phyloP scores from a whole-genome alignment of 2,329 filamentous ascomycete genomes.

The Fusarium nisikadoi region DNA sequence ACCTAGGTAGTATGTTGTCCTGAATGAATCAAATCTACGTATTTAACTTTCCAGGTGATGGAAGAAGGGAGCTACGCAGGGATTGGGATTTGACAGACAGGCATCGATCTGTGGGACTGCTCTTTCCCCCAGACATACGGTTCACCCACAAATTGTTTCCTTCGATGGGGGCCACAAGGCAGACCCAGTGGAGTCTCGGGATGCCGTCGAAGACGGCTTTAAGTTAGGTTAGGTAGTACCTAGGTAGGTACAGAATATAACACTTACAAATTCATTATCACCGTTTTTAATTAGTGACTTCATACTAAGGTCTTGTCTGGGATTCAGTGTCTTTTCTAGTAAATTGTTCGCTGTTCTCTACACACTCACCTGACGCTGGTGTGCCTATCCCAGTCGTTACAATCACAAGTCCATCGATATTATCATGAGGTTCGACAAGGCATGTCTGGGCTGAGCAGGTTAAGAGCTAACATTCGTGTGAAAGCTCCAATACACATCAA shows the following conservation, averaged over 20 bases:
- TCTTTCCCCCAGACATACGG: slow-evolving; percentile 12
- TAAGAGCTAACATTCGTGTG: background rate
- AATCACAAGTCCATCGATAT: background rate
- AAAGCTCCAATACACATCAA: slow-evolving; percentile 16
- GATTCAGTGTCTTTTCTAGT: background rate
- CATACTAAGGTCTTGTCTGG: background rate
- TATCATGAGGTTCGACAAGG: background rate
- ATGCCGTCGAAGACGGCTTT: background rate
- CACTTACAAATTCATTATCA: background rate
- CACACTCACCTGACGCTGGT: background rate
- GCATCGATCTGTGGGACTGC: slow-evolving; percentile 22
- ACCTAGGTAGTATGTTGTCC: background rate
- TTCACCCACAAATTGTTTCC: slow-evolving; percentile 38
- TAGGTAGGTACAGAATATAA: background rate
- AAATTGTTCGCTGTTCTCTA: background rate
- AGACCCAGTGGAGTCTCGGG: slow-evolving; percentile 5
- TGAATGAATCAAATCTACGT: slow-evolving; percentile 8
- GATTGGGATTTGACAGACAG: slow-evolving; percentile 7
- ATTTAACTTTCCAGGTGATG: background rate
- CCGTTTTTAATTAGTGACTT: background rate
- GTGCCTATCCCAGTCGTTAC: slow-evolving; percentile 1
- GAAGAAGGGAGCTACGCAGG: slow-evolving; percentile 13
- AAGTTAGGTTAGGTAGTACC: background rate
- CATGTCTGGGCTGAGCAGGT: background rate
- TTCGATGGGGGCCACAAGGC: background rate